Evolutionary conservation across 108 stramenopile species (phyloP), one percentile per base, ranked within the genome.

Genomic region (Licmophora abbreviata): DNA sequence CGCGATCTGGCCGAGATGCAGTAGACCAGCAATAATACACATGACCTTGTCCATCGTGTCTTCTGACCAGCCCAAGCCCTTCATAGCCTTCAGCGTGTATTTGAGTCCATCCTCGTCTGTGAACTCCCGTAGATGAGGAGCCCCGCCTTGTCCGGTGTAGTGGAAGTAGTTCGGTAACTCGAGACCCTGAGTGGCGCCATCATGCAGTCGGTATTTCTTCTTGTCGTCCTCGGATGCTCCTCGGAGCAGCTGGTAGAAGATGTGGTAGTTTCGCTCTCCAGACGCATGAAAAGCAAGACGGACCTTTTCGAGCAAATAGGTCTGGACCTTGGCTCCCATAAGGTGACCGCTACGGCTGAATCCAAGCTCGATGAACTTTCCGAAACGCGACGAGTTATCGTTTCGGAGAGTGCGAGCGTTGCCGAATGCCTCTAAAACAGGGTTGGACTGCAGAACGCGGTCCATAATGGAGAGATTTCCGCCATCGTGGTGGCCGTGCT

Each of bases 351-450:
- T 84, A 8, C 76, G 60, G 56, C 83, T 77, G 69, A 97, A 97
- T 29, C 94, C 92, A 28, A 99, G 71, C 65, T 97, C 85, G 66
- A 97, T 97, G 73, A 95, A 94, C 85, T 99, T 99, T 27, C 99
- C 99, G 64, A 98, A 99, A 23, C 99, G 95, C 6, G 94, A 95
- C 9, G 94, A 95, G 86, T 99, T 99, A 77, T 99, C 97, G 76
- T 99, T 99, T 41, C 97, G 69, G 17, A 98, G 72, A 7, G 99
- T 99, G 52, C 93, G 86, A 64, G 99, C 99, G 64, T 99, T 99
- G n/a, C 99, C 99, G 68, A 99, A 98, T 20, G 97, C 94, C 71
- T 99, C 99, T 48, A 99, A 58, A 29, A 99, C 87, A 28, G 99
- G 99, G 66, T 99, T 99, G 11, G 91, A 80, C 64, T 96, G 93